phyloP scores from a whole-genome alignment of 495 filamentous ascomycete species.

The Trichoderma orchidacearum region DNA sequence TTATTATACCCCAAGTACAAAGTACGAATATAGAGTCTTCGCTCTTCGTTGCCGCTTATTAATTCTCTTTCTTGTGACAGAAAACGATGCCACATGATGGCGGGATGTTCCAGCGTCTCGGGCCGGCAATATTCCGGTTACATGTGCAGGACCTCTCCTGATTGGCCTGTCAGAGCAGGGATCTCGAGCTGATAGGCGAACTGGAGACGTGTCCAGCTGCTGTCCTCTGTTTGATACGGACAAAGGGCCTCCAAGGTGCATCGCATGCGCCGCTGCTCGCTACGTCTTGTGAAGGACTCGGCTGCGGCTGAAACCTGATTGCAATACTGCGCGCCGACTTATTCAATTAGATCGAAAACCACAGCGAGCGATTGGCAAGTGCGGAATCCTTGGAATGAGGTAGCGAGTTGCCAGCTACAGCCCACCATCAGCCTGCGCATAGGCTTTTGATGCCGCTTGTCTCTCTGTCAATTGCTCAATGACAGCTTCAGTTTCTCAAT shows the following conservation, averaged over 20 bases:
- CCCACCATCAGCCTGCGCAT: neutral
- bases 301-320: neutral
- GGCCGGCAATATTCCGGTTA: neutral
- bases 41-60: too few species aligned
- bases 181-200: too few species aligned
- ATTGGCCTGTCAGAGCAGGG: neutral
- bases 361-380: neutral
- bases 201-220: neutral
- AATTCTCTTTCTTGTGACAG: too few species aligned
- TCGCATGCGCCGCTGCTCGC: neutral
- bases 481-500: neutral
- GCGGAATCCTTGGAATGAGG: neutral
- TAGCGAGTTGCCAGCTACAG: neutral
- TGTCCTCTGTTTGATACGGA: neutral
- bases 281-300: neutral
- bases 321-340: neutral
- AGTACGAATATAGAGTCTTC: too few species aligned
- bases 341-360: neutral
- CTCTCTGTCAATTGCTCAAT: neutral
- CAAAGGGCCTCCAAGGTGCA: too few species aligned
- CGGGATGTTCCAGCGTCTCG: neutral
- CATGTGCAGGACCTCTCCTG: neutral
- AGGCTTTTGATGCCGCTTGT: neutral
- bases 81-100: too few species aligned
- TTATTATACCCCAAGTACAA: too few species aligned